phyloP scores from a whole-genome alignment of 2,329 filamentous ascomycete species.

The Remersonia thermophila region DNA sequence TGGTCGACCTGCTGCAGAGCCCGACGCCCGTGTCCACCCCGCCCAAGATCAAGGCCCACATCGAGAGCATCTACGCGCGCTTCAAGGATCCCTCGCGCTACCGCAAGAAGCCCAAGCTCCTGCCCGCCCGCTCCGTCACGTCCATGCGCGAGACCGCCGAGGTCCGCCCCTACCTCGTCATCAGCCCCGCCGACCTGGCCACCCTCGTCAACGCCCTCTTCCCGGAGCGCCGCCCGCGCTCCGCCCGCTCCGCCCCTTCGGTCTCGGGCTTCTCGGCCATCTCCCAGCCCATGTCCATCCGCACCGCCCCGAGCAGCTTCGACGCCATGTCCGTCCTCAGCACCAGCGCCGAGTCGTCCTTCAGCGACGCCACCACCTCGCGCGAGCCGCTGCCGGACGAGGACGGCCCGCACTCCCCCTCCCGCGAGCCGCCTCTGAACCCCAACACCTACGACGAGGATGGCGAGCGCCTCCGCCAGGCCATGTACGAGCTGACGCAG shows the following conservation, averaged over 20 bases:
- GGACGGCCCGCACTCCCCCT: constrained; percentile 40
- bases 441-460: constrained; percentile 49
- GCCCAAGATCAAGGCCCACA: constrained; percentile 51
- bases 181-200: constrained; percentile 67
- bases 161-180: constrained; percentile 66
- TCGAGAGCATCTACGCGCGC: constrained; percentile 57
- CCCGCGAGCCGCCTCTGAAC: constrained; percentile 33
- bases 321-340: constrained; percentile 61
- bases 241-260: constrained; percentile 51
- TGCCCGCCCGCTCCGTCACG: constrained; percentile 60
- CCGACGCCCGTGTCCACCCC: constrained; percentile 52
- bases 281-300: constrained; percentile 56
- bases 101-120: constrained; percentile 43
- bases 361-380: constrained; percentile 57
- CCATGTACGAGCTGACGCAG: constrained; percentile 59
- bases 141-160: constrained; percentile 65
- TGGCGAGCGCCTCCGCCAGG: constrained; percentile 51
- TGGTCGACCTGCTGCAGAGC: constrained; percentile 65
- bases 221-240: constrained; percentile 57
- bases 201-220: constrained; percentile 76
- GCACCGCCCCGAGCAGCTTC: constrained; percentile 40
- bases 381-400: constrained; percentile 51
- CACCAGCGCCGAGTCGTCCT: constrained; percentile 58
- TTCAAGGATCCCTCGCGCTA: constrained; percentile 42
- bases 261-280: constrained; percentile 55